phyloP scores from a whole-genome alignment of 306 rosid species.

The Prunus dulcis region DNA sequence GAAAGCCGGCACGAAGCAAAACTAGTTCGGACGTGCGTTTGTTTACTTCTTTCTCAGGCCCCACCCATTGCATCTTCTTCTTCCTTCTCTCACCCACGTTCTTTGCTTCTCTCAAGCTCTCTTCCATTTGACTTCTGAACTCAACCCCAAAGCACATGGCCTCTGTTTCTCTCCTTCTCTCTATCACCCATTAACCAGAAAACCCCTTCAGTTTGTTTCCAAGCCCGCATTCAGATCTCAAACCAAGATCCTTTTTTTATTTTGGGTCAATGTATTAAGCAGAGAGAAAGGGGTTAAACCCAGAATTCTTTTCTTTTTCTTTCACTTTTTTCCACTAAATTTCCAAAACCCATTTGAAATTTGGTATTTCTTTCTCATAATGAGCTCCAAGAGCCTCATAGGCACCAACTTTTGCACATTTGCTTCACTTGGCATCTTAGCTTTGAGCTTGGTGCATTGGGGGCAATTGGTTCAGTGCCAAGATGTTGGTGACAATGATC shows the following conservation, averaged over 20 bases:
- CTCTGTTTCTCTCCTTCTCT: neutral
- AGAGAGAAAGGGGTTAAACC: neutral
- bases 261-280: neutral
- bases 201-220: conserved; percentile 3
- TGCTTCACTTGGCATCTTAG: conserved; percentile 28
- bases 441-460: conserved; percentile 37
- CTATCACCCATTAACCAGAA: neutral
- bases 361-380: conserved; percentile 3
- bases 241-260: neutral
- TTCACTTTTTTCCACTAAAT: neutral
- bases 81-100: conserved; percentile 12
- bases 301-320: neutral
- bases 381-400: conserved; percentile 30
- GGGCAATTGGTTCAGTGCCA: conserved; percentile 43
- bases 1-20: conserved; percentile 5
- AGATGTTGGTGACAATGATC: conserved; percentile 44
- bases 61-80: conserved; percentile 34
- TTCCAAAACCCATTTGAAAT: neutral
- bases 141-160: neutral
- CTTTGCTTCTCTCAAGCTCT: neutral
- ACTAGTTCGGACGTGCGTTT: conserved; percentile 39
- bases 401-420: conserved; percentile 3
- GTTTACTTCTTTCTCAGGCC: conserved; percentile 20
- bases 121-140: neutral
- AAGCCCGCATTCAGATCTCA: conserved; percentile 11